These are phyloP conservation scores for Mikania micrantha DNA, from an alignment of 129 eudicot species.

Conservation along the genomic window DNA sequence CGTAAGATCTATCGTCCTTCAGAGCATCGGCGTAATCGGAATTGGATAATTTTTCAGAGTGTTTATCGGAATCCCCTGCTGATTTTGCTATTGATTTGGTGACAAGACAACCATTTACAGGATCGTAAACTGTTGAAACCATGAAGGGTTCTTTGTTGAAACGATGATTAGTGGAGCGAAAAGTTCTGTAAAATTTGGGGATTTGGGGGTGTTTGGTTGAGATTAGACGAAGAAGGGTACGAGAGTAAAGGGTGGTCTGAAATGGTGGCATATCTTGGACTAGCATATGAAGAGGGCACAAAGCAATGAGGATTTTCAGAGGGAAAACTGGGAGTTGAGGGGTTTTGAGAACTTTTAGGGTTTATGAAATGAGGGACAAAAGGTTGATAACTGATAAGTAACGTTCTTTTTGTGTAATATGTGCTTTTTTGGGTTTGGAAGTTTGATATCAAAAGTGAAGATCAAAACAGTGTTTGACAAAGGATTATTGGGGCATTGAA, in stretches of 20 bases:
- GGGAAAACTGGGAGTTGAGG: too few species aligned
- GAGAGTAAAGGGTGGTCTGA: slow-evolving; percentile 23
- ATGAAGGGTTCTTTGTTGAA: slow-evolving; percentile 3
- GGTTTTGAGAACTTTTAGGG: slow-evolving; percentile 11
- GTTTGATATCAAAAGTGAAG: too few species aligned
- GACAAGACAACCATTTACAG: slow-evolving; percentile 29
- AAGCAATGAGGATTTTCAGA: too few species aligned
- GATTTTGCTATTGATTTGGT: slow-evolving; percentile 16
- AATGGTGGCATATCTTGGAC: slow-evolving; percentile 36
- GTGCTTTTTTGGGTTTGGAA: too few species aligned
- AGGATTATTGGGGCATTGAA: too few species aligned
- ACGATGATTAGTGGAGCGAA: slow-evolving; percentile 23
- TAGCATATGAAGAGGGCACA: slow-evolving; percentile 24
- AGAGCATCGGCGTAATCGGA: slow-evolving; percentile 16
- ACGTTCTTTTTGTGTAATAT: too few species aligned
- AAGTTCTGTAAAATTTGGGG: slow-evolving; percentile 24
- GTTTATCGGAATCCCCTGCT: neutral
- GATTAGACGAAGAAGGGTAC: neutral
- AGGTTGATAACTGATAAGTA: too few species aligned
- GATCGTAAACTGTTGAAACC: slow-evolving; percentile 40
- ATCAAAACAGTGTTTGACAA: too few species aligned
- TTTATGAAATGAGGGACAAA: slow-evolving; percentile 3
- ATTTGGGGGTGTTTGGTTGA: slow-evolving; percentile 17
- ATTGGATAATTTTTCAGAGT: neutral
- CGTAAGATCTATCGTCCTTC: slow-evolving; percentile 19